Base-by-base conservation (phyloP, 176 grass and related monocot genomes). In the Phragmites australis region DNA sequence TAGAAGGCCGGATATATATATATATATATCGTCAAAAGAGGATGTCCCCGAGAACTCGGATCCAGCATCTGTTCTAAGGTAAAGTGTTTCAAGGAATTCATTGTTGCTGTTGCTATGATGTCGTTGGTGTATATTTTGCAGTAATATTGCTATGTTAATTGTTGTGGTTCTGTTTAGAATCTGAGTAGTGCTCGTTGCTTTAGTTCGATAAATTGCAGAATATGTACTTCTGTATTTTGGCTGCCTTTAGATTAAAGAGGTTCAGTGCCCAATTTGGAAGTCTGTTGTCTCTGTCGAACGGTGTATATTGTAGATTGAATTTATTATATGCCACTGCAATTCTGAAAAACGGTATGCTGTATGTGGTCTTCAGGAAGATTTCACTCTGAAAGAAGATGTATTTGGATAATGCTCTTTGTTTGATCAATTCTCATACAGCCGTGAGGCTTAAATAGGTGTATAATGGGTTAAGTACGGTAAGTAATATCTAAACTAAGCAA, bases 21-120 rank as follows among this genome's bases (percentile, higher is more conserved):
- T n/a, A n/a, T n/a, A n/a, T n/a, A n/a, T n/a, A 27, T 58, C 22
- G 2, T 27, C 23, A 13, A 27, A 58, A 1, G 54, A 78, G 2
- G 31, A 76, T 46, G 32, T 13, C 23, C 55, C 0, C 5, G 39
- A 85, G 71, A 11, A 34, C 16, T 27, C 5, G 5, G 14, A 62
- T 21, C 14, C 45, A 25, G 7, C 71, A 10, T 54, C 55, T 7
- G 30, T 54, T 10, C 30, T 12, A 43, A 77, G 73, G 88, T 89
- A 72, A 89, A 76, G 30, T 59, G 31, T 44, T 86, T 34, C 43
- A 19, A 10, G 17, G 32, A 80, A 39, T 56, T 57, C 0, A 17
- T 59, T 49, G 50, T 17, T 85, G 6, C n/a, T 31, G 22, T 21
- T 78, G 0, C 19, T 65, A 56, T 66, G 40, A 64, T 72, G 23